phyloP scores from a whole-genome alignment of 1,284 basidiomycete species.

The Papiliotrema terrestris region DNA sequence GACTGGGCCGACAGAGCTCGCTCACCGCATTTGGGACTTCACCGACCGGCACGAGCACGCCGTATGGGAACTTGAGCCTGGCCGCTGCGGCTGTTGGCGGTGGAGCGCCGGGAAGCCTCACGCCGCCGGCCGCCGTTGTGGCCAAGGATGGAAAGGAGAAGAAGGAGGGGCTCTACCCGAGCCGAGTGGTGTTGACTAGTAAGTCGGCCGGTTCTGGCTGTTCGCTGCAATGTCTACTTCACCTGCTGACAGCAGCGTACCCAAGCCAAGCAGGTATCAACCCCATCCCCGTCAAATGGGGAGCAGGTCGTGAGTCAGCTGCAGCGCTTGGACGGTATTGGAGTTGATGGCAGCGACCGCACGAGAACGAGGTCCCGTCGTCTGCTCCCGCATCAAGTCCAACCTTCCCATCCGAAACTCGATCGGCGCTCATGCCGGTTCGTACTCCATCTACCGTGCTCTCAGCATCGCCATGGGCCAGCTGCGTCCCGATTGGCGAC shows the following conservation, averaged over 20 bases:
- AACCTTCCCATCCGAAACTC: constrained; percentile 89
- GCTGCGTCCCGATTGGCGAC: constrained; percentile 77
- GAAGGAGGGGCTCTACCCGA: constrained; percentile 32
- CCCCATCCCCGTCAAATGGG: constrained; percentile 79
- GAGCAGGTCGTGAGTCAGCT: constrained; percentile 60
- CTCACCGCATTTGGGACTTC: neutral
- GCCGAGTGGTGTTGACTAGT: constrained; percentile 40
- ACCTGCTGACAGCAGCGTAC: constrained; percentile 54
- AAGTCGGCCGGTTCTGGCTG: constrained; percentile 1
- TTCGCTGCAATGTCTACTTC: no score
- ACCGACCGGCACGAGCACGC: constrained; percentile 13
- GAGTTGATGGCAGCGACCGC: constrained; percentile 21
- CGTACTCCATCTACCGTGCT: constrained; percentile 91
- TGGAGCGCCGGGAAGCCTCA: constrained; percentile 18
- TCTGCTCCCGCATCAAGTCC: constrained; percentile 79
- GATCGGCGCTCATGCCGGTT: constrained; percentile 88
- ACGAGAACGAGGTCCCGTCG: constrained; percentile 70
- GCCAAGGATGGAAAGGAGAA: constrained; percentile 3
- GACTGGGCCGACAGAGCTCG: constrained; percentile 9
- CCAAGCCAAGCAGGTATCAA: constrained; percentile 69
- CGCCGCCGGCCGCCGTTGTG: constrained; percentile 7
- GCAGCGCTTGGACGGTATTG: neutral
- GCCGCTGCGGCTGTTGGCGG: constrained; percentile 18
- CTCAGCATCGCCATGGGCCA: constrained; percentile 87
- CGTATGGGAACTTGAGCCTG: constrained; percentile 29